These are phyloP conservation scores for Pogostemon cablin DNA, from an alignment of 257 asterid species.

Conservation along the genomic window DNA sequence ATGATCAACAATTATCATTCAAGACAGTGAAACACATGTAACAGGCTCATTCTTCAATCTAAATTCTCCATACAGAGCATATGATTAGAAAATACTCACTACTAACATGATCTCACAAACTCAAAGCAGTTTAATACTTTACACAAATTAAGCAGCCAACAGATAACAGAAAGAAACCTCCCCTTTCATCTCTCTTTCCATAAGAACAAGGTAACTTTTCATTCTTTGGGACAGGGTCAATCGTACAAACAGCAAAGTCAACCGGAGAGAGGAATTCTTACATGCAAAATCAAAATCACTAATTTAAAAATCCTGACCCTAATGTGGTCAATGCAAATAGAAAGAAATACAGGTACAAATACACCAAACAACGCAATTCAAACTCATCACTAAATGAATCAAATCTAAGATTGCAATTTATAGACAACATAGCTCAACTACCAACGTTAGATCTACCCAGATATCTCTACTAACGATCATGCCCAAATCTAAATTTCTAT, in stretches of 20 bases:
- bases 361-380: background rate
- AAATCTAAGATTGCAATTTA: background rate
- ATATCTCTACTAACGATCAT: constrained; percentile 22
- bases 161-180: background rate
- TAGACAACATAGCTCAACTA: constrained; percentile 3
- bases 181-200: constrained; percentile 7
- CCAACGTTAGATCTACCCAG: constrained; percentile 20
- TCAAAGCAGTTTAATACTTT: background rate
- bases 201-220: background rate
- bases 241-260: constrained; percentile 4
- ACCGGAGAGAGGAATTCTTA: background rate
- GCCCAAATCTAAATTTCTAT: constrained; percentile 24
- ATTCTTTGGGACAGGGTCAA: constrained; percentile 5
- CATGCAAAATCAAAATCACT: constrained; percentile 6
- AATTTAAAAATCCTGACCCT: background rate
- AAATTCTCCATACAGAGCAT: background rate
- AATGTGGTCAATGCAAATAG: background rate
- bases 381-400: background rate
- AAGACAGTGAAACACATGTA: too few relatives aligned
- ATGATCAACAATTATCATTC: background rate
- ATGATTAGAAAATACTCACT: background rate
- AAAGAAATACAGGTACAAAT: background rate
- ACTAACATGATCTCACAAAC: background rate
- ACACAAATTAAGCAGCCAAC: constrained; percentile 4
- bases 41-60: background rate